Base-by-base conservation (phyloP, 2,329 filamentous ascomycete genomes). In the Colletotrichum sp. region DNA sequence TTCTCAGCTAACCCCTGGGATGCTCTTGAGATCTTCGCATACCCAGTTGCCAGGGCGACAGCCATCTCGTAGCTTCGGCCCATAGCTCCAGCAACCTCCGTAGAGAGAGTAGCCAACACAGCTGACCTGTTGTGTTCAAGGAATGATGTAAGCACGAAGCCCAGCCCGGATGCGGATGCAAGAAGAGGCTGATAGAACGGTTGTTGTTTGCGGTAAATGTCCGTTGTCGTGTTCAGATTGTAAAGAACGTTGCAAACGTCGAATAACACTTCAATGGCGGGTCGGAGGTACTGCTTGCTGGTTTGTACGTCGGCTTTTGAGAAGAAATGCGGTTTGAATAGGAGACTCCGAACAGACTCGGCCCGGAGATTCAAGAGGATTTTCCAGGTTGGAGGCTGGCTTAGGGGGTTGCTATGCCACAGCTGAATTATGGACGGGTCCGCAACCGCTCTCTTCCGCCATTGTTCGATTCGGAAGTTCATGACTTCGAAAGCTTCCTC, bases 401-500 rank as follows among this genome's bases (percentile, higher is more conserved):
- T 52, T 32, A 30, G 13, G 8, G 64, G 64, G 4, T 52, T 15
- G 24, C 16, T 16, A 1, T 48, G 39, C 64, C 64, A 66, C 1
- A 57, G 36, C 1, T 62, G 52, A 1, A 34, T 62, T 9, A 62
- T 28, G 3, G 68, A 44, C 3, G 52, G 52, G 24, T 68, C 16
- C 16, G 77, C 80, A 3, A 82, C 77, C 2, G 78, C 78, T 5
- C 77, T 79, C 28, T 79, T 81, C 3, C 79, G 69, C 81, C 81
- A 82, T 32, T 52, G 68, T 57, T 70, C 55, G 6, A 83, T 78
- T 24, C 82, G 81, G 10, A 83, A 82, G 8, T 78, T 81, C 77
- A 82, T 78, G 6, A 83, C 10, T 10, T 83, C 81, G n/a, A 81
- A 80, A 0, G 78, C 77, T 16, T 80, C 81, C 5, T 81, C 77